Conservation (phyloP, 73 alveolate species). For the Paraurostyla sp. region DNA sequence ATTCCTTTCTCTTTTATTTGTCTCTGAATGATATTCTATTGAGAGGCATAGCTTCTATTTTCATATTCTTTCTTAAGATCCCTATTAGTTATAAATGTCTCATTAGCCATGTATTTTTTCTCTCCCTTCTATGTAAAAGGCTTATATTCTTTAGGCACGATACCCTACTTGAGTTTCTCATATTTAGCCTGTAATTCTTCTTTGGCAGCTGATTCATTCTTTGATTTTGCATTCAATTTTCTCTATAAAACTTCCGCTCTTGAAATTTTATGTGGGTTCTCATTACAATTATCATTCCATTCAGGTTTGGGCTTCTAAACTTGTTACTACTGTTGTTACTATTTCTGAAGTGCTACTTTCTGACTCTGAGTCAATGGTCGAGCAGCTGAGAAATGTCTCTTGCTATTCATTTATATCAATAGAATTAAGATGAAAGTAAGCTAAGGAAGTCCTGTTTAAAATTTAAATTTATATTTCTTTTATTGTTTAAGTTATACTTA, state of each 20-base stretch:
- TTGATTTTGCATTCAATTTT: conserved; percentile 45
- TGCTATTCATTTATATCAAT: no score
- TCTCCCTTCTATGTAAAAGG: conserved; percentile 23
- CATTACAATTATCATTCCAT: conserved; percentile 38
- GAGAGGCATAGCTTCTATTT: conserved; percentile 48
- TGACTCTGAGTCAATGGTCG: no score
- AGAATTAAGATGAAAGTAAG: no score
- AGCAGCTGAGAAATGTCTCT: no score
- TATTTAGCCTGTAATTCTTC: conserved; percentile 32
- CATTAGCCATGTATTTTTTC: conserved; percentile 47
- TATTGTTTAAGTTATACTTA: no score
- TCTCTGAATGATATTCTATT: background rate
- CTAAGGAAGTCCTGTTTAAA: no score
- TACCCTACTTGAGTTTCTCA: conserved; percentile 56
- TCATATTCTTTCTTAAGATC: conserved; percentile 46
- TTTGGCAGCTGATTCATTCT: conserved; percentile 60
- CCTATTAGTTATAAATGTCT: conserved; percentile 41
- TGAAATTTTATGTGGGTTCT: conserved; percentile 58
- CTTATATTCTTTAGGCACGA: conserved; percentile 50
- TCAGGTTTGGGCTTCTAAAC: conserved; percentile 59
- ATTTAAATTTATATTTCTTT: no score
- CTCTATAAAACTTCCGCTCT: conserved; percentile 56
- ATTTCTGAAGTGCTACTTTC: background rate
- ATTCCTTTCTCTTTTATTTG: background rate
- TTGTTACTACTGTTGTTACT: background rate